These are phyloP conservation scores for Phytophthora hybrid DNA, from an alignment of 352 stramenopile genomes.

Conservation along the genomic window DNA sequence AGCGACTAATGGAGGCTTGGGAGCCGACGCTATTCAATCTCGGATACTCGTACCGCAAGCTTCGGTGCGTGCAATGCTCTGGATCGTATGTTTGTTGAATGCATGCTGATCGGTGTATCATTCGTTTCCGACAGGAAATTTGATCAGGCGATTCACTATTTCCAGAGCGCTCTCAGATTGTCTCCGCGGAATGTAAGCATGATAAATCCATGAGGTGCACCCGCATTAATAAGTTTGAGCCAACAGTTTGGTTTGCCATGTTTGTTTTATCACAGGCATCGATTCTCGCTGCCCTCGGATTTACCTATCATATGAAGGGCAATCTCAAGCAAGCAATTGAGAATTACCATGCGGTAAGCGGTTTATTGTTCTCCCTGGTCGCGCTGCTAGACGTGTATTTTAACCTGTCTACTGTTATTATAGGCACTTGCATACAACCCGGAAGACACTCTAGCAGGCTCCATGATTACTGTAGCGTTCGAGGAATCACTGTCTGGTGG, in stretches of 20 bases:
- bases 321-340: constrained; percentile 94
- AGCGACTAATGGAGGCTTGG: constrained; percentile 93
- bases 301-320: constrained; percentile 94
- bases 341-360: constrained; percentile 89
- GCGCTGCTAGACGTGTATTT: constrained; percentile 3
- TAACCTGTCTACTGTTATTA: not conserved
- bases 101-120: not conserved
- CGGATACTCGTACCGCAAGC: constrained; percentile 95
- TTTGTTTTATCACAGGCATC: constrained; percentile 73
- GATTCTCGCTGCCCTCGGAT: constrained; percentile 93
- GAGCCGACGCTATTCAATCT: constrained; percentile 98
- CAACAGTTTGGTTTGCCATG: constrained; percentile 1
- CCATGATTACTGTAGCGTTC: constrained; percentile 87
- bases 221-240: not conserved
- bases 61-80: constrained; percentile 51
- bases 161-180: constrained; percentile 90
- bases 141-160: constrained; percentile 93
- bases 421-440: constrained; percentile 84
- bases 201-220: not conserved
- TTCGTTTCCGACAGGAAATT: constrained; percentile 64
- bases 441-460: constrained; percentile 76
- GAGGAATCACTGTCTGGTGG: constrained; percentile 73
- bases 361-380: not conserved
- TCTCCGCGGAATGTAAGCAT: constrained; percentile 75
- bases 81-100: not conserved